These are phyloP conservation scores for Rhodotorula graminis DNA, from an alignment of 768 basidiomycete genomes.

Conservation along the genomic window DNA sequence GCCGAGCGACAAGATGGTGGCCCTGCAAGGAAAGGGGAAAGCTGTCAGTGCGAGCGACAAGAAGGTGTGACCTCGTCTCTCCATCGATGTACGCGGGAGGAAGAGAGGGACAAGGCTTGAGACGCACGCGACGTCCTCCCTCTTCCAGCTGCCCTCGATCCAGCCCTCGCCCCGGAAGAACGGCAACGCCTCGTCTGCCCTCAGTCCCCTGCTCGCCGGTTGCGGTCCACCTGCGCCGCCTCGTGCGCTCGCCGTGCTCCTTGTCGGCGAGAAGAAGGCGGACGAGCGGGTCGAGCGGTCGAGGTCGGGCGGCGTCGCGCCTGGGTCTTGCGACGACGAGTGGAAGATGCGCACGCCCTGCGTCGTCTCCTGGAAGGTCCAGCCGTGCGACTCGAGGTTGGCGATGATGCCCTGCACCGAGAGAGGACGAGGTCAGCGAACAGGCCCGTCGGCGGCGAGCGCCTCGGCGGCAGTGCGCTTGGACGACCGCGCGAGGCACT, in stretches of 20 bases:
- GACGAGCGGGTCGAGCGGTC: background rate
- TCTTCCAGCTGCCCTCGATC: constrained; percentile 30
- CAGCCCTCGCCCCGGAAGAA: constrained; percentile 33
- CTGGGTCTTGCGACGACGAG: constrained; percentile 3
- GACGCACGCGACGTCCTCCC: constrained; percentile 31
- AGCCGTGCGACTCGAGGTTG: constrained; percentile 25
- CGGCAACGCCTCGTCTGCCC: constrained; percentile 29
- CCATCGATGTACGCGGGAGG: no score
- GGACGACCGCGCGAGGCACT: no score
- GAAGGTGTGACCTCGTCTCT: no score
- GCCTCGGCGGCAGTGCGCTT: no score
- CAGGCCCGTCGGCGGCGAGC: background rate
- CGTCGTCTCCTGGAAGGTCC: constrained; percentile 14
- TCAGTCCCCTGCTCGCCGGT: constrained; percentile 5
- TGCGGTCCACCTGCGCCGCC: no score
- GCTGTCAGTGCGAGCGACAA: no score
- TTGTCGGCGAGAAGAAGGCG: background rate
- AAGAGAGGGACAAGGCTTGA: background rate
- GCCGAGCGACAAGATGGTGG: constrained; percentile 15
- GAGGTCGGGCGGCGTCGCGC: background rate
- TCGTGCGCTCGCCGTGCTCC: background rate
- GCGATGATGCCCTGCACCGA: constrained; percentile 24
- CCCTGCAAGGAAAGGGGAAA: no score
- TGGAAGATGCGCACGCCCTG: constrained; percentile 26
- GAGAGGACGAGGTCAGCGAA: background rate